phyloP scores from a whole-genome alignment of 1,284 basidiomycete genomes.

The Uromyces viciae-fabae region DNA sequence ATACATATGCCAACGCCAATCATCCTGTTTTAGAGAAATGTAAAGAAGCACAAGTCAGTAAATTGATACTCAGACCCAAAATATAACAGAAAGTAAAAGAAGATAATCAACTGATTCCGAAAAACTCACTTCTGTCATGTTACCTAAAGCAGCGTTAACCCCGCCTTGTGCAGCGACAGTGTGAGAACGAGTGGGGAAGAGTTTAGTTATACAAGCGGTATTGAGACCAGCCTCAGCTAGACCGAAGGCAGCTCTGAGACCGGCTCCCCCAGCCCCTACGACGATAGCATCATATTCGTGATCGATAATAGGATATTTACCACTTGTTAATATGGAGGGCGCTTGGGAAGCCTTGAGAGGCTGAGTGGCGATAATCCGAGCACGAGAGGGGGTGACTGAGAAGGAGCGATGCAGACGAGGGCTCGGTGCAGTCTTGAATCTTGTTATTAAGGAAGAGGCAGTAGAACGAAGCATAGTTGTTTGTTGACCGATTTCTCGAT shows the following conservation, averaged over 20 bases:
- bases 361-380: slow-evolving; percentile 68
- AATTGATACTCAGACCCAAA: neutral
- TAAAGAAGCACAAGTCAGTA: neutral
- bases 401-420: slow-evolving; percentile 46
- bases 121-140: slow-evolving; percentile 80
- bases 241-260: slow-evolving; percentile 96
- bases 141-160: slow-evolving; percentile 97
- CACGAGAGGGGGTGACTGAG: slow-evolving; percentile 50
- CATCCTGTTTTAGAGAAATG: slow-evolving; percentile 57
- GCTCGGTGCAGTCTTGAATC: neutral
- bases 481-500: neutral
- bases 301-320: slow-evolving; percentile 92
- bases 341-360: slow-evolving; percentile 79
- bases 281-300: slow-evolving; percentile 60
- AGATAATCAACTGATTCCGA: neutral
- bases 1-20: slow-evolving; percentile 99
- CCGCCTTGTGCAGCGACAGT: slow-evolving; percentile 99
- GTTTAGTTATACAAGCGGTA: slow-evolving; percentile 78
- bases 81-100: neutral
- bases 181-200: slow-evolving; percentile 98
- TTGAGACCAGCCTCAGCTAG: slow-evolving; percentile 97
- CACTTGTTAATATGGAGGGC: slow-evolving; percentile 60
- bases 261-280: slow-evolving; percentile 84
- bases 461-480: slow-evolving; percentile 28
- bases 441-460: neutral